A percentile compares a stretch with the other conserved stretches of the same genome.
These are phyloP conservation scores for Aspergillus calidoustus DNA, from an alignment of 2,329 filamentous ascomycete species.

Conservation along the genomic window DNA sequence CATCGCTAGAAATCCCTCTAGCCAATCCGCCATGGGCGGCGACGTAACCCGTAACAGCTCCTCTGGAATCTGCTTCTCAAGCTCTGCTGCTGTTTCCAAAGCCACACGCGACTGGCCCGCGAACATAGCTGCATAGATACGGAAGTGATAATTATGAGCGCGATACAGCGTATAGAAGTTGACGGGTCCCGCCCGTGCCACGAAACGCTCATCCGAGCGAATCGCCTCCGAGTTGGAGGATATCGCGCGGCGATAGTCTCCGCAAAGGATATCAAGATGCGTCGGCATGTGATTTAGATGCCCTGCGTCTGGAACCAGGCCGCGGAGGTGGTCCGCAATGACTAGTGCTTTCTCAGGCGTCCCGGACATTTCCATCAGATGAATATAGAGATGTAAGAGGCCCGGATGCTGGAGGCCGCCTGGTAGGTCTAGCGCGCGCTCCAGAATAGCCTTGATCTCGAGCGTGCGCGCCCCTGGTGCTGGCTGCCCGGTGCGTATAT, in stretches of 20 bases:
- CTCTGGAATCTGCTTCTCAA: conserved; percentile 68
- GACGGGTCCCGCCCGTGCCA: conserved; percentile 59
- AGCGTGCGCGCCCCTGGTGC: conserved; percentile 59
- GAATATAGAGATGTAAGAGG: conserved; percentile 75
- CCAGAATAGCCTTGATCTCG: conserved; percentile 63
- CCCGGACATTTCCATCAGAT: conserved; percentile 77
- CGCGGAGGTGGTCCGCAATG: conserved; percentile 65
- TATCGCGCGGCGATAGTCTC: conserved; percentile 71
- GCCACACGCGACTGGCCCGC: conserved; percentile 67
- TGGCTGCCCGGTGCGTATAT: conserved; percentile 62
- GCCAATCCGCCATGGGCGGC: conserved; percentile 78
- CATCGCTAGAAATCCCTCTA: conserved; percentile 72
- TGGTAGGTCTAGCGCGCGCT: conserved; percentile 58
- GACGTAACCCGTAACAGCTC: conserved; percentile 66
- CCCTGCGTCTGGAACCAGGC: conserved; percentile 69
- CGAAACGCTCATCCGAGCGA: conserved; percentile 68
- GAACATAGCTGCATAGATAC: conserved; percentile 79
- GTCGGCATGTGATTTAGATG: conserved; percentile 78
- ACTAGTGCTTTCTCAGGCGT: conserved; percentile 66
- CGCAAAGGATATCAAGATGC: conserved; percentile 74
- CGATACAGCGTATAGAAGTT: conserved; percentile 81
- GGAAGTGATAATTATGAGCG: conserved; percentile 74
- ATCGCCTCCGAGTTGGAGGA: conserved; percentile 70
- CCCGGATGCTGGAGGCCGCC: conserved; percentile 66
- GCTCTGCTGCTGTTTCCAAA: conserved; percentile 61